Conservation (phyloP, 2,329 filamentous ascomycete species). For the Cytospora piceicola region DNA sequence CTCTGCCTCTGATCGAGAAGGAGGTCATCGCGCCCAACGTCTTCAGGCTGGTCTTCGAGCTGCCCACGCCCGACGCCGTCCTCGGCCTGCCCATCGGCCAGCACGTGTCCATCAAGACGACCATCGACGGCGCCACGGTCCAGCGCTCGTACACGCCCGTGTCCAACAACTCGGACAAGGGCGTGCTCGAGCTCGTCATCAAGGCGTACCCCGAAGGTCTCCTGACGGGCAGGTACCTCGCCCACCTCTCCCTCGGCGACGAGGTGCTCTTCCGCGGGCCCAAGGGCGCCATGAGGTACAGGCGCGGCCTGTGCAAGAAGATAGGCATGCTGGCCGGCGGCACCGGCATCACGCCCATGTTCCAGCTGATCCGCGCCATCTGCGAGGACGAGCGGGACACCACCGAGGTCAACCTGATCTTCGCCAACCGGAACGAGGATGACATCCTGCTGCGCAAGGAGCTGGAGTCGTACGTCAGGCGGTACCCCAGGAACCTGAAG, state of each 20-base stretch:
- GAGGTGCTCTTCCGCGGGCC: conserved; percentile 57
- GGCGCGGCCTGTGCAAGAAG: conserved; percentile 44
- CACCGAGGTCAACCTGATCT: conserved; percentile 61
- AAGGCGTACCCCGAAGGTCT: conserved; percentile 55
- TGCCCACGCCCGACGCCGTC: conserved; percentile 49
- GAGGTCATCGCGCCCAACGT: conserved; percentile 47
- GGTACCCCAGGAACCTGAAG: conserved; percentile 57
- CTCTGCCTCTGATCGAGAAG: conserved; percentile 49
- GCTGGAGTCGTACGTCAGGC: conserved; percentile 56
- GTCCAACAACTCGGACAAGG: conserved; percentile 54
- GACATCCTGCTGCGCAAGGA: conserved; percentile 63
- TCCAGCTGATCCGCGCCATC: conserved; percentile 65
- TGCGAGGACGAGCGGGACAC: conserved; percentile 63
- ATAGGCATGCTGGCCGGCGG: conserved; percentile 62
- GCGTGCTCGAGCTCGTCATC: conserved; percentile 55
- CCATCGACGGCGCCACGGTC: conserved; percentile 50
- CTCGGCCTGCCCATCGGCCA: conserved; percentile 61
- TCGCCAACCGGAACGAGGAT: conserved; percentile 60
- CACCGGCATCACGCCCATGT: conserved; percentile 60
- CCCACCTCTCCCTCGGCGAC: conserved; percentile 51
- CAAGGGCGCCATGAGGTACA: conserved; percentile 60
- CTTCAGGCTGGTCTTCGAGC: conserved; percentile 51
- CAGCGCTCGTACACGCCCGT: conserved; percentile 59
- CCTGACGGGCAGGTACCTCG: conserved; percentile 55
- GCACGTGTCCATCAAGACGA: conserved; percentile 57